Conservation (phyloP, 805 yeast genomes). For the Candida golubevii region DNA sequence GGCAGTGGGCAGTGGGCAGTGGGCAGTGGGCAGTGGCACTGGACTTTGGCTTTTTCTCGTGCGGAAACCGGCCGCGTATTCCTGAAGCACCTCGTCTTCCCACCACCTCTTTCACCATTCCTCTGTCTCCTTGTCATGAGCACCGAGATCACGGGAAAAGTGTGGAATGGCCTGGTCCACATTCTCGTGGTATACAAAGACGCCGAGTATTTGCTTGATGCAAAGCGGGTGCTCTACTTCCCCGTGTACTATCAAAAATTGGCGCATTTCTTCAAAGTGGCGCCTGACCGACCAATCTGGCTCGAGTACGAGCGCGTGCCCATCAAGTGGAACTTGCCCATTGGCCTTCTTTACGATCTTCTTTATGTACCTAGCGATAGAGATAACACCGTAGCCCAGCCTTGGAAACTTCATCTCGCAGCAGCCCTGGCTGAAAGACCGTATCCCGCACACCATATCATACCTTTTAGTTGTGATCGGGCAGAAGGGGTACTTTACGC, state of each 20-base stretch:
- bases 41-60: too few relatives aligned
- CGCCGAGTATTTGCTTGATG: conserved; percentile 18
- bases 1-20: too few relatives aligned
- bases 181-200: conserved; percentile 30
- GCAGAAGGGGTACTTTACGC: conserved; percentile 18
- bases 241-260: conserved; percentile 40
- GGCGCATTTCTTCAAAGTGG: conserved; percentile 31
- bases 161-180: conserved; percentile 57
- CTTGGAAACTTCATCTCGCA: conserved; percentile 35
- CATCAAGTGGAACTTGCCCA: conserved; percentile 71
- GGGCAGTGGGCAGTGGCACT: too few relatives aligned
- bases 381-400: conserved; percentile 34
- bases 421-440: conserved; percentile 4
- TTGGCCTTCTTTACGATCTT: conserved; percentile 63
- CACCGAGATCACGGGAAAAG: conserved; percentile 25
- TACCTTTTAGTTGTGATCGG: conserved; percentile 24
- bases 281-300: conserved; percentile 46
- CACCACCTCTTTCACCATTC: too few relatives aligned
- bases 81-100: too few relatives aligned
- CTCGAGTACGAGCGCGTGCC: conserved; percentile 62
- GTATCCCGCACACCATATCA: conserved; percentile 29
- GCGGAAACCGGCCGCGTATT: too few relatives aligned
- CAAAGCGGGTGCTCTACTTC: conserved; percentile 49
- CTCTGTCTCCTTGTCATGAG: conserved; percentile 1
- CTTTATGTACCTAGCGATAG: conserved; percentile 35